Percentiles rank a stretch among this genome's conserved stretches.
phyloP scores from a whole-genome alignment of 306 rosid genomes.

The Adenanthera pavonina region DNA sequence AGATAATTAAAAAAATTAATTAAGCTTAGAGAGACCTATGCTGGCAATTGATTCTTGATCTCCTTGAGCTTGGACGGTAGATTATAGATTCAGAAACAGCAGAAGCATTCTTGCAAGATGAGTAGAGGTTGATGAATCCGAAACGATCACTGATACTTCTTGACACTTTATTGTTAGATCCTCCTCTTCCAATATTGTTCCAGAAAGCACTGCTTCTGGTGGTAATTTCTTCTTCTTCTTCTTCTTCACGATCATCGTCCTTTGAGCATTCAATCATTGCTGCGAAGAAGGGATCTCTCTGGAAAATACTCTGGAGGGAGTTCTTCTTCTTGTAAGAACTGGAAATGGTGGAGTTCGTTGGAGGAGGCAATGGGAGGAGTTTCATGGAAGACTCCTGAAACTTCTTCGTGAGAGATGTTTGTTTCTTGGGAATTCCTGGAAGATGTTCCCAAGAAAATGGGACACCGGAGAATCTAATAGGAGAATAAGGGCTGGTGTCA shows the following conservation, averaged over 20 bases:
- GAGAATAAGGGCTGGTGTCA: slow-evolving; percentile 26
- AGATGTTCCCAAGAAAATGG: slow-evolving; percentile 78
- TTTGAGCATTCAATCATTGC: slow-evolving; percentile 72
- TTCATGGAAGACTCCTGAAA: slow-evolving; percentile 40
- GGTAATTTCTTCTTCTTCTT: not conserved
- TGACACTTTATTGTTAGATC: slow-evolving; percentile 40
- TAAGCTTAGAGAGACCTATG: slow-evolving; percentile 33
- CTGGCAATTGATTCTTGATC: slow-evolving; percentile 41
- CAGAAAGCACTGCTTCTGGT: not conserved
- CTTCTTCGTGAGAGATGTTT: not conserved
- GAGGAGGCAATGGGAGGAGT: slow-evolving; percentile 58
- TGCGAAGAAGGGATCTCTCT: slow-evolving; percentile 65
- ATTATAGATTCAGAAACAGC: slow-evolving; percentile 57
- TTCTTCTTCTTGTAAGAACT: slow-evolving; percentile 43
- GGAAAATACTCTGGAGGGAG: not conserved
- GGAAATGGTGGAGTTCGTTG: slow-evolving; percentile 20
- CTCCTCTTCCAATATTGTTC: not conserved
- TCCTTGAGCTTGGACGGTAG: slow-evolving; percentile 49
- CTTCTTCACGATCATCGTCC: slow-evolving; percentile 24
- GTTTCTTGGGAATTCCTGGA: slow-evolving; percentile 74
- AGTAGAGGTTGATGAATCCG: slow-evolving; percentile 50
- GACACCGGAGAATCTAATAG: slow-evolving; percentile 52
- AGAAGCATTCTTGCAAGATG: slow-evolving; percentile 61
- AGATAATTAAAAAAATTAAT: not conserved
- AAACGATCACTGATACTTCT: slow-evolving; percentile 64